phyloP scores from a whole-genome alignment of 352 stramenopile genomes.

The Peronospora belbahrii region DNA sequence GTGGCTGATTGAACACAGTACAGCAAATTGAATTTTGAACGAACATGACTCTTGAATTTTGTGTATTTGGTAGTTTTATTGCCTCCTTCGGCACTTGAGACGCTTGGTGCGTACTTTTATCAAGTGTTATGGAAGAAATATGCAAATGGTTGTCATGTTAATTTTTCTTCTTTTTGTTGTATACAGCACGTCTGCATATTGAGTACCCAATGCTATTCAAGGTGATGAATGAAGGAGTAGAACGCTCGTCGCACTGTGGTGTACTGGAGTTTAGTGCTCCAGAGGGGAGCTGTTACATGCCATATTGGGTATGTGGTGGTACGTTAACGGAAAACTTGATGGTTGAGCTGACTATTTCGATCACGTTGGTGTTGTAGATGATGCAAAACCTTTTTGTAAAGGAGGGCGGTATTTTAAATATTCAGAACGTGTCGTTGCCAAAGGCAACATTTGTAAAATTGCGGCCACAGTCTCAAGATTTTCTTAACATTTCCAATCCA shows the following conservation, averaged over 20 bases:
- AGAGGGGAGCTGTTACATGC: slow-evolving; percentile 97
- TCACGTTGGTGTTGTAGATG: slow-evolving; percentile 65
- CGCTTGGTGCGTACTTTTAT: slow-evolving; percentile 63
- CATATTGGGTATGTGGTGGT: slow-evolving; percentile 89
- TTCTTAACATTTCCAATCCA: slow-evolving; percentile 98
- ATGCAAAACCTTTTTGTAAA: slow-evolving; percentile 98
- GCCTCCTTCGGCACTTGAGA: slow-evolving; percentile 96
- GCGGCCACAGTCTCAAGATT: slow-evolving; percentile 96
- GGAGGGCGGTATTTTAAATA: slow-evolving; percentile 90
- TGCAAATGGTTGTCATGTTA: neutral
- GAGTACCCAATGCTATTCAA: slow-evolving; percentile 99
- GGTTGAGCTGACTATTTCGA: neutral
- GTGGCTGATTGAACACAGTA: too few relatives aligned
- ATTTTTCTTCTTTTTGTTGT: slow-evolving; percentile 6
- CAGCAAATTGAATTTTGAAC: neutral
- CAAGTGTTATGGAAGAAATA: neutral
- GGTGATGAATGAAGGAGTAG: slow-evolving; percentile 81
- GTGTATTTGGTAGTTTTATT: slow-evolving; percentile 77
- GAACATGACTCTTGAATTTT: too few relatives aligned
- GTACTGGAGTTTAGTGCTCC: slow-evolving; percentile 98
- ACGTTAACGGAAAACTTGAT: neutral
- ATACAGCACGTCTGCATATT: slow-evolving; percentile 85
- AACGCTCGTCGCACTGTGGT: slow-evolving; percentile 93
- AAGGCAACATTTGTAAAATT: slow-evolving; percentile 99
- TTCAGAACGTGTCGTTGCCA: slow-evolving; percentile 93